Conservation (phyloP, 2,329 filamentous ascomycete species). For the Fusarium succisae region DNA sequence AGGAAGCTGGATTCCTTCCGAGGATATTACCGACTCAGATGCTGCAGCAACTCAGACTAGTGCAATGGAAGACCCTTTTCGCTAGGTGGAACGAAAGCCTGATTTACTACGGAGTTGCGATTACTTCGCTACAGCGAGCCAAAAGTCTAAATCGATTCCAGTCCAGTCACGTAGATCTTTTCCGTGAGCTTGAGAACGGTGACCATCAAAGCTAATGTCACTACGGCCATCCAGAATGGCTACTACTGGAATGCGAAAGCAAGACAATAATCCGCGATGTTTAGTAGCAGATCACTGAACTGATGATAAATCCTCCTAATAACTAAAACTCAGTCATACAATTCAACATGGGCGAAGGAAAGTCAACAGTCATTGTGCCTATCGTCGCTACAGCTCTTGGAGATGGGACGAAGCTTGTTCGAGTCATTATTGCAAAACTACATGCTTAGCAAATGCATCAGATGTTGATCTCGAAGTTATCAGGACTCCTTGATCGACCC, state of each 20-base stretch:
- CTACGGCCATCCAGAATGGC: conserved; percentile 62
- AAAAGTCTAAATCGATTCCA: conserved; percentile 48
- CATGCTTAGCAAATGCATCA: conserved; percentile 67
- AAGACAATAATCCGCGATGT: conserved; percentile 68
- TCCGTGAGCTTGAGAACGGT: conserved; percentile 56
- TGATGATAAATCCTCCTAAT: conserved; percentile 60
- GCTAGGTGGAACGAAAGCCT: conserved; percentile 49
- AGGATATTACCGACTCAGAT: conserved; percentile 48
- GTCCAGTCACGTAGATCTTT: conserved; percentile 45
- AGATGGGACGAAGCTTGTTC: conserved; percentile 59
- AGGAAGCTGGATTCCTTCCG: conserved; percentile 23
- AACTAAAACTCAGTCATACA: conserved; percentile 66
- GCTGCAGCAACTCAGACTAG: conserved; percentile 46
- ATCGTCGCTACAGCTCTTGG: conserved; percentile 66
- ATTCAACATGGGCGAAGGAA: conserved; percentile 78
- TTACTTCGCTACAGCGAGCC: conserved; percentile 54
- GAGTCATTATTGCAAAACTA: conserved; percentile 69
- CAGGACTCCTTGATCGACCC: conserved; percentile 63
- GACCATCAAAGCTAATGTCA: conserved; percentile 68
- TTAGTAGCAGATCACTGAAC: conserved; percentile 65
- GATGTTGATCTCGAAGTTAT: conserved; percentile 51
- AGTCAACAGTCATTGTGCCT: conserved; percentile 74
- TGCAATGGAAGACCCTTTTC: conserved; percentile 42
- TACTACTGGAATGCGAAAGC: conserved; percentile 72
- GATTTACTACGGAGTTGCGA: conserved; percentile 51